phyloP scores from a whole-genome alignment of 805 yeast genomes.

The Candida odintsovae region DNA sequence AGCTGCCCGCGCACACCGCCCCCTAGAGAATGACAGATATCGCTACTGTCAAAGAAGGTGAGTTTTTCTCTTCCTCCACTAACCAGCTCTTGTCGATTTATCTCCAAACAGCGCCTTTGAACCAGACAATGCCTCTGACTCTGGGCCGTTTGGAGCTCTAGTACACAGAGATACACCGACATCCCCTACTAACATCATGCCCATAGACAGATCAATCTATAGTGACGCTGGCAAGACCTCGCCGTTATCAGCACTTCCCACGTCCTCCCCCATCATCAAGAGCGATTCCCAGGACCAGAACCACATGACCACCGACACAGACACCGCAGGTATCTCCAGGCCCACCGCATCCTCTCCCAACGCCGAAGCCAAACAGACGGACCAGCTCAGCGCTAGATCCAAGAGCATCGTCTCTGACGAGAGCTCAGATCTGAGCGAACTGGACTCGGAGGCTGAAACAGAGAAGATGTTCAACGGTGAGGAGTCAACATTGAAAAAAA shows the following conservation, averaged over 20 bases:
- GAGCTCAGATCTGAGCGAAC: constrained; percentile 47
- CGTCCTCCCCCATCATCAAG: constrained; percentile 18
- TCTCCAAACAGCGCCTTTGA: neutral
- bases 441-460: constrained; percentile 85
- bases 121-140: neutral
- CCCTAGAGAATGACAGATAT: constrained; percentile 13
- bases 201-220: constrained; percentile 3
- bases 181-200: neutral
- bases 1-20: neutral
- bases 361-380: neutral
- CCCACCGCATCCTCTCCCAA: neutral
- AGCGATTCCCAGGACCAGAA: constrained; percentile 2
- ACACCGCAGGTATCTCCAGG: neutral
- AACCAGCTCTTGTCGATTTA: neutral
- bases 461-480: constrained; percentile 63
- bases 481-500: constrained; percentile 34
- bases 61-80: constrained; percentile 1
- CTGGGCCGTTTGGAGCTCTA: too few species aligned
- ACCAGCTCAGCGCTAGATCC: constrained; percentile 8
- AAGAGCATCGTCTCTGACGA: constrained; percentile 22
- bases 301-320: constrained; percentile 4
- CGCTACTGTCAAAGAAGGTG: constrained; percentile 10
- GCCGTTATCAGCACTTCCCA: constrained; percentile 22
- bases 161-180: neutral
- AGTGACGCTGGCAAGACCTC: constrained; percentile 23